These are phyloP conservation scores for Fonsecaea erecta DNA, from an alignment of 2,329 filamentous ascomycete genomes.

Conservation along the genomic window DNA sequence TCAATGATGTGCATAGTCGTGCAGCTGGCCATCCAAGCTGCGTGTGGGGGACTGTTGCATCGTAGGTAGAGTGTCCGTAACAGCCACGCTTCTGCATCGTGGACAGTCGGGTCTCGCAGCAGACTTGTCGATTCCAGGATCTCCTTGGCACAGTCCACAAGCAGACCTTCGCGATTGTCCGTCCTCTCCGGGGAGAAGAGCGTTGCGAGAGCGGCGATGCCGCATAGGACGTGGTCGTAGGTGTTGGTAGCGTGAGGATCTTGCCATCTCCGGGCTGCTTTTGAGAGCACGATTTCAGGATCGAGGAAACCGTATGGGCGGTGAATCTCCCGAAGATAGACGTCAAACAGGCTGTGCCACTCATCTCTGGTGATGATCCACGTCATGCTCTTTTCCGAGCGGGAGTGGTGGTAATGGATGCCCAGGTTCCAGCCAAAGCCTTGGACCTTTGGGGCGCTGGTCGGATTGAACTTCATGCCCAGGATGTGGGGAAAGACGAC, in stretches of 20 bases:
- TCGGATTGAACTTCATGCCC: background rate
- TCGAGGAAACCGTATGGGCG: background rate
- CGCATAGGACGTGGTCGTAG: background rate
- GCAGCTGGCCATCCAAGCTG: background rate
- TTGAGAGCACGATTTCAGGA: background rate
- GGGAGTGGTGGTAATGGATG: background rate
- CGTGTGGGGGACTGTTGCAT: background rate
- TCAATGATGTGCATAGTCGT: background rate
- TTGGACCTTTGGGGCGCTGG: background rate
- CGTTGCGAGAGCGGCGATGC: background rate
- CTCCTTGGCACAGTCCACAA: background rate
- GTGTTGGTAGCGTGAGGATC: background rate
- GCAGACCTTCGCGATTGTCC: background rate
- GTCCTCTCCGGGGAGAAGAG: background rate
- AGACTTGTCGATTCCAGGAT: background rate
- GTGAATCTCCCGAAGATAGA: background rate
- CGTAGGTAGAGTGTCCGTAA: background rate
- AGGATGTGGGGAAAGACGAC: background rate
- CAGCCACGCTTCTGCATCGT: background rate
- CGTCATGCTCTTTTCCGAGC: background rate
- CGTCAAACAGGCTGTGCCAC: background rate
- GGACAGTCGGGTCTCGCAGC: background rate
- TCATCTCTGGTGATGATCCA: background rate
- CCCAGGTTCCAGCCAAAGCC: background rate
- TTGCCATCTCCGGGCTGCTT: background rate